Evolutionary conservation across 176 grass and related monocot genomes (phyloP).

Genomic region (Ensete ventricosum): DNA sequence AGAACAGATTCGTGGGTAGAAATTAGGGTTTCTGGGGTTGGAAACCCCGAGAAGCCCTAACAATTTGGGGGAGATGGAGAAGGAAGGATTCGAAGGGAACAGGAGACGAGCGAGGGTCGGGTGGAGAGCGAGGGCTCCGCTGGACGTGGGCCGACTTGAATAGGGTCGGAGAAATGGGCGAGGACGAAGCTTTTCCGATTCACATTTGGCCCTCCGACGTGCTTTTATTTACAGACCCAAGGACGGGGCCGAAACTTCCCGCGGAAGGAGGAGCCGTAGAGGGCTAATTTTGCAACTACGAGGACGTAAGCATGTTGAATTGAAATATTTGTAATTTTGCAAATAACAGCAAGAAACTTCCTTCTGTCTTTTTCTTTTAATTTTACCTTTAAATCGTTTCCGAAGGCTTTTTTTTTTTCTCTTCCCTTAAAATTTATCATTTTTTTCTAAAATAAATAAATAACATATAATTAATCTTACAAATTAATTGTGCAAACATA

Average conservation of each 20-base stretch:
- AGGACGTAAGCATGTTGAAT: no score
- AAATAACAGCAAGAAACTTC: no score
- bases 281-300: no score
- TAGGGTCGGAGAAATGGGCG: background rate
- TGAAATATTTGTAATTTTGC: no score
- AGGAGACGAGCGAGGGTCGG: background rate
- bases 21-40: background rate
- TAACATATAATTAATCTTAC: no score
- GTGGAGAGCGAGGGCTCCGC: background rate
- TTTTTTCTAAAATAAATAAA: no score
- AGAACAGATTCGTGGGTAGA: background rate
- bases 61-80: background rate
- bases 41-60: slow-evolving; percentile 3
- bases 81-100: background rate
- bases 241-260: background rate
- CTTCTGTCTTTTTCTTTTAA: no score
- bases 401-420: no score
- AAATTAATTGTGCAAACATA: no score
- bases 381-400: no score
- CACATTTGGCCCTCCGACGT: background rate
- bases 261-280: background rate
- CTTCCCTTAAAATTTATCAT: no score
- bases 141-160: background rate
- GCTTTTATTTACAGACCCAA: background rate
- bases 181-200: background rate